Evolutionary conservation across 2,329 filamentous ascomycete species (phyloP).

Genomic region (Huntiella savannae): DNA sequence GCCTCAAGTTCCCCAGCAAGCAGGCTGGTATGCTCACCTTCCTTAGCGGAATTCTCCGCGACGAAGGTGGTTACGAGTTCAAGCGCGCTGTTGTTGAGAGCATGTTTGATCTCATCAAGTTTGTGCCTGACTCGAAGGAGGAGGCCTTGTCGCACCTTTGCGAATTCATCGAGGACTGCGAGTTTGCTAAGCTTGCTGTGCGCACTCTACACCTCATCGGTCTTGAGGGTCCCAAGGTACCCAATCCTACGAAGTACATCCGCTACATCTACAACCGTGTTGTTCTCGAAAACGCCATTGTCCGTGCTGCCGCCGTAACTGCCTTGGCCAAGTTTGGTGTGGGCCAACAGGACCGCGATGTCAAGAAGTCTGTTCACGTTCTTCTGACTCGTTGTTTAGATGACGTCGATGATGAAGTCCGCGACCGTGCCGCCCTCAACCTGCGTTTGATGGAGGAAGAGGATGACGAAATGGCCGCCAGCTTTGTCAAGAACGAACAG

Average conservation of each 20-base stretch:
- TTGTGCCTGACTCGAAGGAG: conserved; percentile 73
- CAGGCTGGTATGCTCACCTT: conserved; percentile 96
- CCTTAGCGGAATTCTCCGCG: conserved; percentile 85
- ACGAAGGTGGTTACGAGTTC: conserved; percentile 96
- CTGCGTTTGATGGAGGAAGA: conserved; percentile 82
- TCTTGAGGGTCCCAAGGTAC: conserved; percentile 83
- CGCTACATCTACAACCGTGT: conserved; percentile 98
- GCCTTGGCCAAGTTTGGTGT: conserved; percentile 94
- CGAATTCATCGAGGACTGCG: conserved; percentile 98
- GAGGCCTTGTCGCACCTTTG: conserved; percentile 83
- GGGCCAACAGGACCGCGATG: conserved; percentile 85
- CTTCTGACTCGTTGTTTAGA: conserved; percentile 85
- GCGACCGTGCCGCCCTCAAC: conserved; percentile 86
- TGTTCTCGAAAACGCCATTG: conserved; percentile 89
- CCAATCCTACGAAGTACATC: conserved; percentile 94
- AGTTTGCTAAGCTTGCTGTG: conserved; percentile 94
- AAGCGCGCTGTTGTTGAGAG: conserved; percentile 95
- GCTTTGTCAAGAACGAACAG: conserved; percentile 90
- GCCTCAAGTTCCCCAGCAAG: conserved; percentile 94
- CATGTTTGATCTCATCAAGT: conserved; percentile 99
- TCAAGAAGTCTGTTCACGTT: conserved; percentile 88
- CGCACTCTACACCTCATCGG: conserved; percentile 87
- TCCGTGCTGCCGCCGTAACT: conserved; percentile 85
- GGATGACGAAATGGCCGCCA: conserved; percentile 66
- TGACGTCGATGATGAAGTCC: conserved; percentile 92